Evolutionary conservation across 305 asterid species (phyloP).

Genomic region (Solanum hybrid): DNA sequence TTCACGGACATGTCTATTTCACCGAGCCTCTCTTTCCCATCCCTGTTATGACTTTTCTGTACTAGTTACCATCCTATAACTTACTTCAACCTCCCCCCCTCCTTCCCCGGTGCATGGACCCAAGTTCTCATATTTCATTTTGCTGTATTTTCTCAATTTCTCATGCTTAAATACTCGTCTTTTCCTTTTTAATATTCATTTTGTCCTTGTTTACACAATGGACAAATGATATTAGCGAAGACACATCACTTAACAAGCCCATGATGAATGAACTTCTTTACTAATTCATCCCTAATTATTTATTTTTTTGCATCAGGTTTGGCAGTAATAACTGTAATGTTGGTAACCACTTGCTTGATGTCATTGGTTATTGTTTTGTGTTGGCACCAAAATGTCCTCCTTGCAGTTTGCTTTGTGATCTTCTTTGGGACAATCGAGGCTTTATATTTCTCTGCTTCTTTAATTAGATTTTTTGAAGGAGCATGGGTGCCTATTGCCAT

Average conservation of each 20-base stretch:
- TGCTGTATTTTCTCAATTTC: neutral
- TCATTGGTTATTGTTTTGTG: constrained; percentile 59
- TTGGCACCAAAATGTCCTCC: constrained; percentile 37
- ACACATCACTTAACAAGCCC: neutral
- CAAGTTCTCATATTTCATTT: neutral
- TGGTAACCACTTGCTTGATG: constrained; percentile 68
- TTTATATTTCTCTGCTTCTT: constrained; percentile 51
- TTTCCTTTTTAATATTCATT: neutral
- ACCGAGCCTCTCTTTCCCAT: neutral
- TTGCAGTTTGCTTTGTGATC: constrained; percentile 36
- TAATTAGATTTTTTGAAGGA: constrained; percentile 54
- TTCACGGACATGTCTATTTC: neutral
- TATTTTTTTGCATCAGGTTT: constrained; percentile 26
- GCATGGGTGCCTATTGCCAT: constrained; percentile 63
- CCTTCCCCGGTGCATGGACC: neutral
- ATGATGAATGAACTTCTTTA: neutral
- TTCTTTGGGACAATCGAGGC: constrained; percentile 55
- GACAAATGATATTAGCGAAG: neutral
- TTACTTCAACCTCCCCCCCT: neutral
- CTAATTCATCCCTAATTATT: neutral
- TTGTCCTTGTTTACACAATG: neutral
- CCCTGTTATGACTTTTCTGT: neutral
- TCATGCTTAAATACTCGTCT: neutral
- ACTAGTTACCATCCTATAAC: neutral
- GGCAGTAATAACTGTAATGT: constrained; percentile 63